Percentiles rank a stretch among this genome's conserved stretches.
phyloP scores from a whole-genome alignment of 805 yeast species.

The Candida sonorensis region DNA sequence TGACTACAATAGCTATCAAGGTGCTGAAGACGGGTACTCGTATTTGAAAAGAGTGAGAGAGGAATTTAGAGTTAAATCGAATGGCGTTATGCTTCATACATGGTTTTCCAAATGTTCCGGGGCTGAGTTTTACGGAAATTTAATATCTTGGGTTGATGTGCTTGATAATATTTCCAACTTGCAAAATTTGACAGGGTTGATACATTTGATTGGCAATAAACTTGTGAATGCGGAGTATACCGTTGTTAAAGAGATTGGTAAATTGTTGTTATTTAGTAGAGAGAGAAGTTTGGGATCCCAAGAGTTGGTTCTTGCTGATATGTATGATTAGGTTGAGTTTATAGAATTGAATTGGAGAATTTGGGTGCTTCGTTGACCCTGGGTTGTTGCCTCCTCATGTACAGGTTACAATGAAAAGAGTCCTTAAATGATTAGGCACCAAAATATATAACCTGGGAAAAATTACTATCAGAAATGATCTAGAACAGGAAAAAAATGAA shows the following conservation, averaged over 20 bases:
- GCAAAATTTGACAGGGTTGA: conserved; percentile 49
- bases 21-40: conserved; percentile 40
- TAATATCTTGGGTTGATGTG: conserved; percentile 34
- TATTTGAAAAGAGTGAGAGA: conserved; percentile 44
- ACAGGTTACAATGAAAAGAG: too few species aligned
- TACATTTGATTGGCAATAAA: conserved; percentile 37
- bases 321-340: conserved; percentile 39
- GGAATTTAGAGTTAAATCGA: conserved; percentile 30
- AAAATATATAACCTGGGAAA: too few species aligned
- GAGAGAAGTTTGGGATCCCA: conserved; percentile 46
- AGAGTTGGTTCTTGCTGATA: conserved; percentile 40
- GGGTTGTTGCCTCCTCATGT: too few species aligned
- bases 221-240: conserved; percentile 44
- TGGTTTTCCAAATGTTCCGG: conserved; percentile 29
- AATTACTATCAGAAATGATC: too few species aligned
- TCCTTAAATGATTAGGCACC: too few species aligned
- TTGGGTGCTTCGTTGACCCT: too few species aligned
- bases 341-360: neutral
- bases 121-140: conserved; percentile 33
- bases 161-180: conserved; percentile 34
- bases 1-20: neutral
- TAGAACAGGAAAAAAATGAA: neutral
- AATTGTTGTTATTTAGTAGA: conserved; percentile 45
- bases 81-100: conserved; percentile 26
- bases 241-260: conserved; percentile 49